Percentiles rank a stretch among this genome's conserved stretches.
Evolutionary conservation across 2,329 filamentous ascomycete genomes (phyloP).

Genomic region (Mycosphaerella sp.): DNA sequence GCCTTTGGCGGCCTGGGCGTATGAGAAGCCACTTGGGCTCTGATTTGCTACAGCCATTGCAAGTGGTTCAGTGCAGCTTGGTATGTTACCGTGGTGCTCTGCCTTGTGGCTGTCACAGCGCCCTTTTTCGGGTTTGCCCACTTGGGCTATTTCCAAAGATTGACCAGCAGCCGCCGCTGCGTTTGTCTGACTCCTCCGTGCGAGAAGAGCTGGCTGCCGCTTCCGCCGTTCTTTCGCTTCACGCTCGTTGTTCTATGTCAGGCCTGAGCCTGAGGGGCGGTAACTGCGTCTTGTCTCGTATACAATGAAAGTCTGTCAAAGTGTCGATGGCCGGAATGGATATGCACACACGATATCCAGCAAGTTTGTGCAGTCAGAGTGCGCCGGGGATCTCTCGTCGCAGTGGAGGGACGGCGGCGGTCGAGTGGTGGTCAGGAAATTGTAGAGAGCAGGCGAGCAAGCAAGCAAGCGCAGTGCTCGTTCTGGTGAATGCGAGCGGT

Average conservation of each 20-base stretch:
- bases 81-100: conserved; percentile 4
- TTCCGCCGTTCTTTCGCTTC: conserved; percentile 9
- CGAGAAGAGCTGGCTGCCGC: conserved; percentile 15
- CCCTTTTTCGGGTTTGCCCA: conserved; percentile 24
- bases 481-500: not conserved
- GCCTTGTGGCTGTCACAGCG: conserved; percentile 16
- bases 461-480: conserved; percentile 1
- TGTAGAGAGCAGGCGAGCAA: not conserved
- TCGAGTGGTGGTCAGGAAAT: not conserved
- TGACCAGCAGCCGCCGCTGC: conserved; percentile 23
- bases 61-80: conserved; percentile 10
- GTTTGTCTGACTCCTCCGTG: conserved; percentile 8
- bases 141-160: conserved; percentile 22
- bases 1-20: conserved; percentile 91
- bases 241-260: conserved; percentile 3
- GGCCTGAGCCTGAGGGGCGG: not conserved
- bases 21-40: conserved; percentile 60
- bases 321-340: conserved; percentile 9
- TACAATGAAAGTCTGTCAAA: conserved; percentile 2
- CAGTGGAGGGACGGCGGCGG: not conserved
- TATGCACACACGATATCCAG: conserved; percentile 1
- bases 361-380: not conserved
- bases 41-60: conserved; percentile 27
- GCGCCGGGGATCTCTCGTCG: conserved; percentile 6
- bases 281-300: not conserved